These are phyloP conservation scores for Saccharomycopsis lassenensis DNA, from an alignment of 805 yeast genomes.

Conservation along the genomic window DNA sequence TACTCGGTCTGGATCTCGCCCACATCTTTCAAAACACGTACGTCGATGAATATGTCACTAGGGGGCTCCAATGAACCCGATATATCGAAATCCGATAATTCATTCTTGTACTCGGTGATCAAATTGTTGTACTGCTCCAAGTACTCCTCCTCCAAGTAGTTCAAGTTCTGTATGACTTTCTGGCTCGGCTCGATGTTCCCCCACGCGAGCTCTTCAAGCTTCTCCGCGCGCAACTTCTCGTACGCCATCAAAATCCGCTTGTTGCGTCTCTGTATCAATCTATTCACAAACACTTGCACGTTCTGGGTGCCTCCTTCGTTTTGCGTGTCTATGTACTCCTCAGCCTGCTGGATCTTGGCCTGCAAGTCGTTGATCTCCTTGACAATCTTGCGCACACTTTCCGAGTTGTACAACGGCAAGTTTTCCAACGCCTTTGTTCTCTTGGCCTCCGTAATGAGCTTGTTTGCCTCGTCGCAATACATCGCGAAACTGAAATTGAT, in stretches of 20 bases:
- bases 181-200: conserved; percentile 40
- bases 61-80: conserved; percentile 91
- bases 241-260: conserved; percentile 85
- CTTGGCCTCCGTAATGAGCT: conserved; percentile 78
- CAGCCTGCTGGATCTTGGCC: conserved; percentile 37
- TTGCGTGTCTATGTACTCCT: conserved; percentile 18
- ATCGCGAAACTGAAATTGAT: no score
- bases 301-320: conserved; percentile 8
- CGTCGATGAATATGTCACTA: conserved; percentile 83
- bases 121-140: conserved; percentile 58
- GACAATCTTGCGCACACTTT: conserved; percentile 54
- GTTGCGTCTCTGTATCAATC: conserved; percentile 73
- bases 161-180: conserved; percentile 38
- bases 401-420: conserved; percentile 63
- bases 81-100: conserved; percentile 72
- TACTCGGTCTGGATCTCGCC: conserved; percentile 97
- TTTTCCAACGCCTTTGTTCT: conserved; percentile 55
- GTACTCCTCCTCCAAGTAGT: conserved; percentile 75
- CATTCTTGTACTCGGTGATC: conserved; percentile 65
- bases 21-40: conserved; percentile 83
- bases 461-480: conserved; percentile 85
- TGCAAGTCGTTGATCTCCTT: conserved; percentile 62
- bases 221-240: conserved; percentile 57
- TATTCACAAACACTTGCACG: conserved; percentile 43
- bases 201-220: conserved; percentile 65